phyloP scores from a whole-genome alignment of 2,329 filamentous ascomycete genomes.

The Cladosporium sp. region DNA sequence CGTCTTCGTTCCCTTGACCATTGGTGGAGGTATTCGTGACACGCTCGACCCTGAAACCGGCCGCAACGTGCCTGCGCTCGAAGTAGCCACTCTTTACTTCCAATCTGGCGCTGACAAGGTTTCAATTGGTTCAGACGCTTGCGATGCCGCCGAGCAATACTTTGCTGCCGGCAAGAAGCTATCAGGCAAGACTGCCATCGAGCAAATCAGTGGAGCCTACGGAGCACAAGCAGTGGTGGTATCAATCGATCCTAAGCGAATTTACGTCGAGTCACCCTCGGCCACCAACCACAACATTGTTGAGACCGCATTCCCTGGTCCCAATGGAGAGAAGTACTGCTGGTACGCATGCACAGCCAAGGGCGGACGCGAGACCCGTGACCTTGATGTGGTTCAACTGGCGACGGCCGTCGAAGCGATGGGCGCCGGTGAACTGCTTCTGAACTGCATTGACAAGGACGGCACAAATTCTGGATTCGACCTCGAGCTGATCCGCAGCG shows the following conservation, averaged over 20 bases:
- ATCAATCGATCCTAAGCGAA: slow-evolving; percentile 85
- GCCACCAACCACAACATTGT: slow-evolving; percentile 73
- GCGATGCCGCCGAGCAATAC: slow-evolving; percentile 88
- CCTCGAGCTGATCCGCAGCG: slow-evolving; percentile 80
- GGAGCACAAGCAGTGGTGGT: slow-evolving; percentile 96
- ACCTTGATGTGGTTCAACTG: slow-evolving; percentile 87
- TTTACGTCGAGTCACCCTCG: slow-evolving; percentile 69
- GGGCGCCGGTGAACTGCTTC: slow-evolving; percentile 87
- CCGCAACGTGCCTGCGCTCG: slow-evolving; percentile 78
- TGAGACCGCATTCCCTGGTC: slow-evolving; percentile 64
- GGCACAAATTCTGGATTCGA: slow-evolving; percentile 94
- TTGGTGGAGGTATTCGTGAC: slow-evolving; percentile 93
- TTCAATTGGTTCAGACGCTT: slow-evolving; percentile 91
- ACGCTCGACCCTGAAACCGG: slow-evolving; percentile 79
- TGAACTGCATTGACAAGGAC: slow-evolving; percentile 98
- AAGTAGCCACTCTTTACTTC: slow-evolving; percentile 97
- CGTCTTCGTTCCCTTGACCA: slow-evolving; percentile 92
- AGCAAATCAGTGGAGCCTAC: slow-evolving; percentile 89
- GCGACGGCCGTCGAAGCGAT: slow-evolving; percentile 88
- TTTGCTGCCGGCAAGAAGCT: slow-evolving; percentile 66
- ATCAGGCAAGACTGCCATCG: slow-evolving; percentile 82
- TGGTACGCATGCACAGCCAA: slow-evolving; percentile 99
- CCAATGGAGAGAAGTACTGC: slow-evolving; percentile 73
- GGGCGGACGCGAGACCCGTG: slow-evolving; percentile 88
- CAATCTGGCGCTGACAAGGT: slow-evolving; percentile 96